These are phyloP conservation scores for Rauvolfia tetraphylla DNA, from an alignment of 257 asterid species.

Conservation along the genomic window DNA sequence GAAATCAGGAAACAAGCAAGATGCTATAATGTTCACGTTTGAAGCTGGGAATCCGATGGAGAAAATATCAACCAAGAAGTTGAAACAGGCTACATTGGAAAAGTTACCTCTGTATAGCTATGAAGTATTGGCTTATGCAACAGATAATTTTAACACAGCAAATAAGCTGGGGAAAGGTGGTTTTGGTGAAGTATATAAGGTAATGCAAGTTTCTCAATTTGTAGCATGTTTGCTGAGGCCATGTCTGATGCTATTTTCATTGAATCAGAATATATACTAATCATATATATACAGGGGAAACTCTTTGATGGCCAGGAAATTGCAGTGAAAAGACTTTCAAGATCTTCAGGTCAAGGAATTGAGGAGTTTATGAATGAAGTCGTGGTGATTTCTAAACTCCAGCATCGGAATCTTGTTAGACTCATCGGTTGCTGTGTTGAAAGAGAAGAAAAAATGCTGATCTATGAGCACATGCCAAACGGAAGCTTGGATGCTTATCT, in stretches of 20 bases:
- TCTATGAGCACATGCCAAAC: constrained; percentile 72
- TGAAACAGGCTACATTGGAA: background rate
- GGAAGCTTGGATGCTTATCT: constrained; percentile 15
- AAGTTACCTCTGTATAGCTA: constrained; percentile 18
- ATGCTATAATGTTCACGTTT: background rate
- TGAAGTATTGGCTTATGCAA: constrained; percentile 39
- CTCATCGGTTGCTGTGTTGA: constrained; percentile 49
- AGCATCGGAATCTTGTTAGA: constrained; percentile 56
- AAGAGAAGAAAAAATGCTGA: constrained; percentile 42
- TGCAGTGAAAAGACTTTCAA: constrained; percentile 19
- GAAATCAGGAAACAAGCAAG: background rate
- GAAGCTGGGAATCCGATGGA: background rate
- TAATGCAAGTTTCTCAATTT: constrained; percentile 7
- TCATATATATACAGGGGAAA: constrained; percentile 6
- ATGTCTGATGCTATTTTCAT: no score
- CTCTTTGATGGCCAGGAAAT: constrained; percentile 4
- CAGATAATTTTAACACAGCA: constrained; percentile 35
- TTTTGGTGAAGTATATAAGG: constrained; percentile 69
- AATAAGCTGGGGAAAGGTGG: constrained; percentile 62
- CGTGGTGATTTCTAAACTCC: constrained; percentile 30
- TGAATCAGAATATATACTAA: no score
- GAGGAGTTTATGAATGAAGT: constrained; percentile 34
- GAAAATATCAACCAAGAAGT: background rate
- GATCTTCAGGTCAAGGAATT: constrained; percentile 37
- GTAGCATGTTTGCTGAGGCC: no score